These are phyloP conservation scores for Clarkia xantiana DNA, from an alignment of 345 rosid genomes.

Conservation along the genomic window DNA sequence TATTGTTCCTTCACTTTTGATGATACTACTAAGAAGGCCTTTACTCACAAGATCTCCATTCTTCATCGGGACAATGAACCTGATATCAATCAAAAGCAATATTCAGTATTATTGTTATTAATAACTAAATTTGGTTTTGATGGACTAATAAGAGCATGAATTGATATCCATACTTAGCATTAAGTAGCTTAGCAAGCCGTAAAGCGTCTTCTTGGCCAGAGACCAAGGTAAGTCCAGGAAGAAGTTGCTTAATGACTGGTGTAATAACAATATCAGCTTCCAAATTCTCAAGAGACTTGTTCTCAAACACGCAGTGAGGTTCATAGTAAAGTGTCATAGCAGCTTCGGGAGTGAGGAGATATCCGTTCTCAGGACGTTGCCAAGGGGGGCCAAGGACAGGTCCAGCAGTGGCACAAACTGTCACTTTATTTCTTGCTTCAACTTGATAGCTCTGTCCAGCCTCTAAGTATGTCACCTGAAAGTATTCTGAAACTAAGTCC, in stretches of 20 bases:
- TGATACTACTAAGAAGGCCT: conserved; percentile 51
- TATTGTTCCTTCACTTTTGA: conserved; percentile 57
- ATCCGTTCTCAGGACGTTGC: conserved; percentile 98
- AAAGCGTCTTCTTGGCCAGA: conserved; percentile 97
- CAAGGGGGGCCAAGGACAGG: conserved; percentile 96
- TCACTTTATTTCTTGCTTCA: conserved; percentile 30
- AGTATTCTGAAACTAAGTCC: conserved; percentile 14
- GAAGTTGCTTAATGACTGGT: conserved; percentile 86
- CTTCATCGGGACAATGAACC: conserved; percentile 76
- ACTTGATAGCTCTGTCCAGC: conserved; percentile 55
- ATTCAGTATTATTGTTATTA: no score
- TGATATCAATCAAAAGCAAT: background rate
- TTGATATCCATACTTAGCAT: conserved; percentile 41
- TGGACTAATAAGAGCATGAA: conserved; percentile 1
- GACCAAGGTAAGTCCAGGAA: conserved; percentile 72
- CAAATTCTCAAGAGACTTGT: conserved; percentile 41
- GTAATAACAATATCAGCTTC: conserved; percentile 71
- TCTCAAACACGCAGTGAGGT: conserved; percentile 71
- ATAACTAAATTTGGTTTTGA: background rate
- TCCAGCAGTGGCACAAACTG: conserved; percentile 67
- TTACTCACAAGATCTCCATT: conserved; percentile 80
- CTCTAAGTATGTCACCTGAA: conserved; percentile 68
- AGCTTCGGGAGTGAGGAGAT: conserved; percentile 2
- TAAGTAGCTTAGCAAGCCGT: conserved; percentile 57
- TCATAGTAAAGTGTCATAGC: conserved; percentile 62